Conservation (phyloP, 306 rosid species). For the Vigna trinervia region DNA sequence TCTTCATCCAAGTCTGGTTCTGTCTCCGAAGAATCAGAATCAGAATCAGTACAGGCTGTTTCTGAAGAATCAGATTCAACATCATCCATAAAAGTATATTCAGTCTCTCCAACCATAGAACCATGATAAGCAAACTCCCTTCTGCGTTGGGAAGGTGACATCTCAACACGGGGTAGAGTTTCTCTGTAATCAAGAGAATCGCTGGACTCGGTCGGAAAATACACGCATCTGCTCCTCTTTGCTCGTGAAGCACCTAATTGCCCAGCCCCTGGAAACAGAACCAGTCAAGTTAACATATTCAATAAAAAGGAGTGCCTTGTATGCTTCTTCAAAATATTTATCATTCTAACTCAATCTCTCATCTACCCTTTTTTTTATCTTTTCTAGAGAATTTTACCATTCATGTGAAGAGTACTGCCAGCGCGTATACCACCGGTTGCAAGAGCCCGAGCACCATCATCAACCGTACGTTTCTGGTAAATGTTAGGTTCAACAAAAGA, state of each 20-base stretch:
- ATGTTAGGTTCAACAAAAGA: slow-evolving; percentile 56
- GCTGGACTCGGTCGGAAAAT: slow-evolving; percentile 66
- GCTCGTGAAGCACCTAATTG: slow-evolving; percentile 56
- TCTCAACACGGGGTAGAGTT: slow-evolving; percentile 55
- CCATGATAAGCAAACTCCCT: slow-evolving; percentile 48
- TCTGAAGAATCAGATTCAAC: slow-evolving; percentile 68
- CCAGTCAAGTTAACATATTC: slow-evolving; percentile 48
- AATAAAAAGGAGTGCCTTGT: slow-evolving; percentile 26
- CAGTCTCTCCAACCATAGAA: slow-evolving; percentile 63
- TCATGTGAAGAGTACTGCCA: slow-evolving; percentile 51
- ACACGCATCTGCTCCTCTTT: slow-evolving; percentile 69
- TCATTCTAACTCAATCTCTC: slow-evolving; percentile 53
- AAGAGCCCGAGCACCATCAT: slow-evolving; percentile 51
- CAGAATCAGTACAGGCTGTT: slow-evolving; percentile 62
- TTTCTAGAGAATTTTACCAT: slow-evolving; percentile 52
- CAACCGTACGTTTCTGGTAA: slow-evolving; percentile 52
- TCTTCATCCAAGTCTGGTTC: slow-evolving; percentile 72
- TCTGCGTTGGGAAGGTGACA: slow-evolving; percentile 59
- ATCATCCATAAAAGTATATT: slow-evolving; percentile 68
- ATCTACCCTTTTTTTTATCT: background rate
- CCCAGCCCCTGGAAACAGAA: slow-evolving; percentile 69
- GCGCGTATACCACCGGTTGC: slow-evolving; percentile 44
- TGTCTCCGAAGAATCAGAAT: slow-evolving; percentile 79
- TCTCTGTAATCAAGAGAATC: slow-evolving; percentile 74
- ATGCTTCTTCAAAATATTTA: slow-evolving; percentile 45